phyloP scores from a whole-genome alignment of 768 basidiomycete genomes.

The Pulveroboletus sp. region DNA sequence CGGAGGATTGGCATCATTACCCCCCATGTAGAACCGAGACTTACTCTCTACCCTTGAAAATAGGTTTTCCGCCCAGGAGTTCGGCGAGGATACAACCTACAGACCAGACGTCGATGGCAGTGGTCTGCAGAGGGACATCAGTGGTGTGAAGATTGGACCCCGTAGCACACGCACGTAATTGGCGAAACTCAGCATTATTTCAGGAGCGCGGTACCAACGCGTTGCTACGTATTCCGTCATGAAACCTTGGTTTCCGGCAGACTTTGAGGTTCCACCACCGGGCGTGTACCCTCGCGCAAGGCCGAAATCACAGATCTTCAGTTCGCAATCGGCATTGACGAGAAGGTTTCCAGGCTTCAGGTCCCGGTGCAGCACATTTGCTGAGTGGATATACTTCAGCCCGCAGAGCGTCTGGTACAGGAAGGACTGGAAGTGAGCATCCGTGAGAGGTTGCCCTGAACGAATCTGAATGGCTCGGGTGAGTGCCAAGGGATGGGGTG shows the following conservation, averaged over 20 bases:
- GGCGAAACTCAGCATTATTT: slow-evolving; percentile 98
- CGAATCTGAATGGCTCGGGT: slow-evolving; percentile 51
- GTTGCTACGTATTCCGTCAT: slow-evolving; percentile 99
- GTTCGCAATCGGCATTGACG: slow-evolving; percentile 97
- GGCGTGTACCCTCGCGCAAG: slow-evolving; percentile 92
- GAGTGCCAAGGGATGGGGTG: neutral
- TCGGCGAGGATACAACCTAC: slow-evolving; percentile 95
- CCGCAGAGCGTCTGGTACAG: slow-evolving; percentile 98
- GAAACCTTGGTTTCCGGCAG: slow-evolving; percentile 84
- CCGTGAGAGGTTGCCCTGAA: slow-evolving; percentile 82
- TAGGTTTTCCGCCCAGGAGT: slow-evolving; percentile 87
- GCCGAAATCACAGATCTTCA: slow-evolving; percentile 99
- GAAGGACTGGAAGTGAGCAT: slow-evolving; percentile 94
- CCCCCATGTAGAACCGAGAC: slow-evolving; percentile 26
- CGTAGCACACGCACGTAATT: slow-evolving; percentile 65
- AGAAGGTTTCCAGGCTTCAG: slow-evolving; percentile 93
- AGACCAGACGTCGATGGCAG: slow-evolving; percentile 94
- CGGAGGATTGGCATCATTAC: slow-evolving; percentile 2
- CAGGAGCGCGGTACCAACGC: slow-evolving; percentile 96
- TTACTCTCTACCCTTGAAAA: slow-evolving; percentile 96
- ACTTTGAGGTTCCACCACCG: slow-evolving; percentile 66
- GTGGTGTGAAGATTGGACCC: neutral
- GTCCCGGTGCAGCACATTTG: slow-evolving; percentile 95
- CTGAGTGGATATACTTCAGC: slow-evolving; percentile 96
- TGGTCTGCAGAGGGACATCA: slow-evolving; percentile 50